These are phyloP conservation scores for Colletotrichum navitas DNA, from an alignment of 2,329 filamentous ascomycete genomes.

Conservation along the genomic window DNA sequence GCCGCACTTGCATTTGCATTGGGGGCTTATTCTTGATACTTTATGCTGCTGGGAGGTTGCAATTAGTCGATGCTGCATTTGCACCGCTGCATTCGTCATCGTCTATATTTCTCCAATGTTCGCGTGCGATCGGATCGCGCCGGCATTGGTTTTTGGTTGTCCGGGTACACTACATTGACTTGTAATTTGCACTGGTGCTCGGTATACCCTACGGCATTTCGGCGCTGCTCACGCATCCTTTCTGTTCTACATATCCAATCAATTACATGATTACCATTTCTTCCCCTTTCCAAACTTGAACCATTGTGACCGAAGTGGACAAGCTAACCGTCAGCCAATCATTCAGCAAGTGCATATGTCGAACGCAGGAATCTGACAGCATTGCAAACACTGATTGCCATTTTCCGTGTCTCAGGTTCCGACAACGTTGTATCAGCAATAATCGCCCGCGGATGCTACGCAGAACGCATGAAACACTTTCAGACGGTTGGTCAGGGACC, in stretches of 20 bases:
- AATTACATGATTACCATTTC: constrained; percentile 35
- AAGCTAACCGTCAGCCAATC: background rate
- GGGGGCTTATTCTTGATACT: constrained; percentile 16
- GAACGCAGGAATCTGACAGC: constrained; percentile 11
- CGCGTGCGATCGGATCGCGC: background rate
- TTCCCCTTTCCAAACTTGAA: background rate
- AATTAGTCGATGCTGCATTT: constrained; percentile 6
- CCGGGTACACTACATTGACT: constrained; percentile 32
- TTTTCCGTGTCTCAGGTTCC: constrained; percentile 31
- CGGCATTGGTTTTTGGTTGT: constrained; percentile 27
- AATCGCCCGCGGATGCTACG: constrained; percentile 23
- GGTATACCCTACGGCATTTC: constrained; percentile 22
- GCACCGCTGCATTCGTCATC: constrained; percentile 16
- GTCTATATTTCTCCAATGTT: constrained; percentile 6
- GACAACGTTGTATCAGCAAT: constrained; percentile 11
- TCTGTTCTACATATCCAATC: constrained; percentile 37
- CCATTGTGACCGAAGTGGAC: background rate
- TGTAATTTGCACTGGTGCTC: constrained; percentile 36
- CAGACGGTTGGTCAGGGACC: constrained; percentile 10
- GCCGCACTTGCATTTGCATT: constrained; percentile 36
- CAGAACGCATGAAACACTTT: background rate
- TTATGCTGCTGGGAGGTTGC: constrained; percentile 6
- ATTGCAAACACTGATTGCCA: constrained; percentile 22
- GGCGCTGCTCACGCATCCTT: constrained; percentile 33
- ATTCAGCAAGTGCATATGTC: background rate